Percentiles rank a stretch among this genome's conserved stretches.
These are phyloP conservation scores for Apiospora marii DNA, from an alignment of 2,329 filamentous ascomycete species.

Conservation along the genomic window DNA sequence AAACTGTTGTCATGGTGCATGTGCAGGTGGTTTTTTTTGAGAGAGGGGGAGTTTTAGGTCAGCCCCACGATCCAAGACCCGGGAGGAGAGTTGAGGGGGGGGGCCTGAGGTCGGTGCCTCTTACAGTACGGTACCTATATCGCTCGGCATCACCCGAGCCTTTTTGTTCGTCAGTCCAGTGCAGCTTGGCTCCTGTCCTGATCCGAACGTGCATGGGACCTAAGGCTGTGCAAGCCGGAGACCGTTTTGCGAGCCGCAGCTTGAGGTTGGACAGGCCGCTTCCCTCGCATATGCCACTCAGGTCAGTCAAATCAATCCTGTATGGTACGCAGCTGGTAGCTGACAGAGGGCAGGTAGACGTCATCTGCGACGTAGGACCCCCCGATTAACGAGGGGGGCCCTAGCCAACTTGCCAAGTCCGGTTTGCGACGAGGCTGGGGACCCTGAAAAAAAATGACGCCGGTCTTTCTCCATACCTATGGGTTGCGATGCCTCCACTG, in stretches of 20 bases:
- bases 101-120: not conserved
- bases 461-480: slow-evolving; percentile 11
- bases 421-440: slow-evolving; percentile 10
- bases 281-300: not conserved
- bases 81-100: not conserved
- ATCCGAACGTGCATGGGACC: not conserved
- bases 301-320: not conserved
- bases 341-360: not conserved
- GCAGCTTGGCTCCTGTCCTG: not conserved
- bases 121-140: not conserved
- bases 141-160: not conserved
- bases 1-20: slow-evolving; percentile 20
- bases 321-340: not conserved
- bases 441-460: slow-evolving; percentile 21
- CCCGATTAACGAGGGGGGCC: not conserved
- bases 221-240: slow-evolving; percentile 7
- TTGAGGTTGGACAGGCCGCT: not conserved
- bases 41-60: not conserved
- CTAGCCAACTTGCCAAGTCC: slow-evolving; percentile 14
- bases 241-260: slow-evolving; percentile 1
- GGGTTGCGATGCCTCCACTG: slow-evolving; percentile 10
- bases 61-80: slow-evolving; percentile 8
- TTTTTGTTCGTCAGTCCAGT: not conserved
- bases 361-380: slow-evolving; percentile 2
- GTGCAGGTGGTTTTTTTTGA: not conserved